Base-by-base conservation (phyloP, 352 stramenopile genomes). In the Globisporangium orthogonon region DNA sequence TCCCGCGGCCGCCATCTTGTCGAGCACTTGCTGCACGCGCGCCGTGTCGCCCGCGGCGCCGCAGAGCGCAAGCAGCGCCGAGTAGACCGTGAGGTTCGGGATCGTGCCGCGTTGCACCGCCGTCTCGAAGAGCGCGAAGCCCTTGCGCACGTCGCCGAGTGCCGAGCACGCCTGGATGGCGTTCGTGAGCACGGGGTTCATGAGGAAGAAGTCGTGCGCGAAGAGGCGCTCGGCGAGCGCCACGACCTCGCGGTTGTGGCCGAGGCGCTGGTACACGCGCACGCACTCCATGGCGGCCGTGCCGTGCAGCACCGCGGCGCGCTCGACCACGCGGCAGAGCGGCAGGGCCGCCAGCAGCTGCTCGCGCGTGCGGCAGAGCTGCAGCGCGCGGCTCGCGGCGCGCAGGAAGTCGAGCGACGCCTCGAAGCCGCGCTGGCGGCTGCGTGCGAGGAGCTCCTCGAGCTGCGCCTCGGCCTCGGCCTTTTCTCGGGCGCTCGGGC, bases 81-180 rank as follows among this genome's bases (percentile, higher is more conserved):
- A 75, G 59, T 81, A 91, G 14, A 91, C 79, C 4, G 54, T 63
- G 41, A 86, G 50, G 45, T 87, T 91, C 11, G 82, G 81, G 60
- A 87, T 87, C 17, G 79, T 87, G 11, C 77, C 79, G 13, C 76
- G 71, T 28, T 70, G 57, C 14, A 85, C 50, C 0, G 79, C 78
- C 2, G 63, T 61, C 15, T 87, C 66, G 40, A 86, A 91, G 46
- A 94, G 59, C 41, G 73, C 59, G 60, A 87, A 86, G 28, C 74
- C 84, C 23, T 78, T 80, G 31, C 76, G 64, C 15, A 74, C 50
- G n/a, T 85, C 58, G 23, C 63, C 54, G 7, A 89, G 62, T 18
- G 70, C 60, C 17, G 78, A 70, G 46, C 76, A 86, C 23, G 81
- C 73, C 51, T 88, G 74, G 28, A 91, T 71, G 15, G 76, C 77